Conservation (phyloP, 768 basidiomycete genomes). For the Ephemerocybe angulata region DNA sequence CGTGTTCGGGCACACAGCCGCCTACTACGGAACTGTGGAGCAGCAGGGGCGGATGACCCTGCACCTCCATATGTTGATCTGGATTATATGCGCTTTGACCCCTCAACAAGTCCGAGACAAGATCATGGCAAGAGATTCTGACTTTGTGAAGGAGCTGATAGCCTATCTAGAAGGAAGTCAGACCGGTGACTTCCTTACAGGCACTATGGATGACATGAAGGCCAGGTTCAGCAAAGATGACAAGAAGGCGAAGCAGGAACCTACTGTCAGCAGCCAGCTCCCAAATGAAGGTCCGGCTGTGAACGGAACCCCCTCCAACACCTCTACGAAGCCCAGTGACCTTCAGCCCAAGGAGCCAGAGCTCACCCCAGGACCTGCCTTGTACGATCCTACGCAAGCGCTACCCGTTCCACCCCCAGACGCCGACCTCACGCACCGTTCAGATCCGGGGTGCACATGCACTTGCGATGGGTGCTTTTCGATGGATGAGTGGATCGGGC, state of each 20-base stretch:
- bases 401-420: background rate
- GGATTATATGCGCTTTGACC: background rate
- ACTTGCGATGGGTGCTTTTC: background rate
- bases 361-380: too few relatives aligned
- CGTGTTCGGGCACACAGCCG: conserved; percentile 4
- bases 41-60: conserved; percentile 6
- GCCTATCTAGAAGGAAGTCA: conserved; percentile 20
- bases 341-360: too few relatives aligned
- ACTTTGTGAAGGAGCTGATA: background rate
- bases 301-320: too few relatives aligned
- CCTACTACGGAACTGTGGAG: conserved; percentile 9
- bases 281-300: background rate
- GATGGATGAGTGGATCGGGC: background rate
- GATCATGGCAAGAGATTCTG: background rate
- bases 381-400: background rate
- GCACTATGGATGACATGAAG: conserved; percentile 12
- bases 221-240: too few relatives aligned
- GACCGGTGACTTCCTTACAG: conserved; percentile 28
- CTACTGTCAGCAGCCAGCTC: background rate
- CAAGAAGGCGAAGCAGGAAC: background rate
- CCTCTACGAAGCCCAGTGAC: too few relatives aligned
- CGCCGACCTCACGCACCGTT: too few relatives aligned
- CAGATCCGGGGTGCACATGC: background rate
- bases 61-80: background rate
- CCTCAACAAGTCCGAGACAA: background rate